phyloP scores from a whole-genome alignment of 306 rosid species.

The Canavalia gladiata region DNA sequence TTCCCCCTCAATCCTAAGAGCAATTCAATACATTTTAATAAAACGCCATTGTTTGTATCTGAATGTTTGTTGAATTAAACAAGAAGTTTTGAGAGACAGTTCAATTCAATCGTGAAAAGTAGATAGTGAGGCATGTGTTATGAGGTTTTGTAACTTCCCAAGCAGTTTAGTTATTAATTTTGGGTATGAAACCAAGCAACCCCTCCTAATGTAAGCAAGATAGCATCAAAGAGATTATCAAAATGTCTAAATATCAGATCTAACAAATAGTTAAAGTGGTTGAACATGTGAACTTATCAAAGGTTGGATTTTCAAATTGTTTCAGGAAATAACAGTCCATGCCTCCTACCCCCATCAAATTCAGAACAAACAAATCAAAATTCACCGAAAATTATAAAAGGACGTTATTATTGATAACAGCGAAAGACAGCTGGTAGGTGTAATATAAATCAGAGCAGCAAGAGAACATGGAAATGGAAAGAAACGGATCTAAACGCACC shows the following conservation, averaged over 20 bases:
- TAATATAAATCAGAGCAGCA: background rate
- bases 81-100: background rate
- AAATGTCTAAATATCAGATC: constrained; percentile 3
- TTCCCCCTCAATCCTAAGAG: background rate
- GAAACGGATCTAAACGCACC: constrained; percentile 43
- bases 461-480: background rate
- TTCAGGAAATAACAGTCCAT: background rate
- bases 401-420: background rate
- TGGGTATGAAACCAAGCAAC: background rate
- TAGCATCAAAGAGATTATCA: constrained; percentile 14
- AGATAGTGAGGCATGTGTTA: background rate
- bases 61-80: constrained; percentile 1
- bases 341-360: background rate
- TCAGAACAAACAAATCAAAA: background rate
- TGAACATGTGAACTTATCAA: background rate
- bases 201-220: background rate
- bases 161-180: background rate
- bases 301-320: constrained; percentile 20
- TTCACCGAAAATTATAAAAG: constrained; percentile 6
- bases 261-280: constrained; percentile 15
- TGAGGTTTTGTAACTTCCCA: background rate
- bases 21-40: background rate
- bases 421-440: background rate
- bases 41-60: background rate
- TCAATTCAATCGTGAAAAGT: constrained; percentile 13